phyloP scores from a whole-genome alignment of 257 asterid species.

The Handroanthus guayacan region DNA sequence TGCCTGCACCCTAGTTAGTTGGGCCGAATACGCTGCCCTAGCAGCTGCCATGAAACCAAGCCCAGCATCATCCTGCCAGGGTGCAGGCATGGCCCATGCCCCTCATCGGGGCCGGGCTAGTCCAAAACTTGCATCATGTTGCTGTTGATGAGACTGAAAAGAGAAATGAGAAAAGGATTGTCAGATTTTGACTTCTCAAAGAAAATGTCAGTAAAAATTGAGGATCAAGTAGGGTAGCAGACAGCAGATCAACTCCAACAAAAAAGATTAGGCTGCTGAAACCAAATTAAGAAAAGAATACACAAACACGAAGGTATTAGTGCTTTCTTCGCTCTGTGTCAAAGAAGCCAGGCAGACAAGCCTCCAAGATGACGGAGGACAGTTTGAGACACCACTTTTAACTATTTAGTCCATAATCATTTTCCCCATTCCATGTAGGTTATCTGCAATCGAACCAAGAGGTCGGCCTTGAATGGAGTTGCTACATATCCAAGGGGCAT shows the following conservation, averaged over 20 bases:
- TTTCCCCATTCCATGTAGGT: background rate
- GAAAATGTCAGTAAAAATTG: constrained; percentile 4
- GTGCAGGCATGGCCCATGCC: constrained; percentile 99
- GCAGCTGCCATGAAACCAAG: constrained; percentile 46
- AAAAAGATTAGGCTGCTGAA: constrained; percentile 10
- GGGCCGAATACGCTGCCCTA: constrained; percentile 55
- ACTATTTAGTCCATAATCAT: background rate
- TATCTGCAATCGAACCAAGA: too few relatives aligned
- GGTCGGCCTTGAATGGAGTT: background rate
- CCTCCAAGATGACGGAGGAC: background rate
- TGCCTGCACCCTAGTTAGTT: constrained; percentile 93
- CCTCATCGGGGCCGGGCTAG: constrained; percentile 99
- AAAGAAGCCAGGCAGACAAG: background rate
- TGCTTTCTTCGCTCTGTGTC: background rate
- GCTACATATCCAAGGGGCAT: background rate
- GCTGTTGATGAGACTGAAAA: constrained; percentile 77
- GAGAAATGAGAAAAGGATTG: background rate
- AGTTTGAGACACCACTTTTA: too few relatives aligned
- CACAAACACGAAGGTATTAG: constrained; percentile 2
- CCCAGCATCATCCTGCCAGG: constrained; percentile 58
- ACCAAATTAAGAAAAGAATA: background rate
- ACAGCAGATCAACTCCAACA: background rate
- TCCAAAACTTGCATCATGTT: constrained; percentile 80
- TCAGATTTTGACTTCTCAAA: constrained; percentile 6
- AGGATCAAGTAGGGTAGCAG: background rate